These are phyloP conservation scores for Candida koratica DNA, from an alignment of 805 yeast species.

Conservation along the genomic window DNA sequence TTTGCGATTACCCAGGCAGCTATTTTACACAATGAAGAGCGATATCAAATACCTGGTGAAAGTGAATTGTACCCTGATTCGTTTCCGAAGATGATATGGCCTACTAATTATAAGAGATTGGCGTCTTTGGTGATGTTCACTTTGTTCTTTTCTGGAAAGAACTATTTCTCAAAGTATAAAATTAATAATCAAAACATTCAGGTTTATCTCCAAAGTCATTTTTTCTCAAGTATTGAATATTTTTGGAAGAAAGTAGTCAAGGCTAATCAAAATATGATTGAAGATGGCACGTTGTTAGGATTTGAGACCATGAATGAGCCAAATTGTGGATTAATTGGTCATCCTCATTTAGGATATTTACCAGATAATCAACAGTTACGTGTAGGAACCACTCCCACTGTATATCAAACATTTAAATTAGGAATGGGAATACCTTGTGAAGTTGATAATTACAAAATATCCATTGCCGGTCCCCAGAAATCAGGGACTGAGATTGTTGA, in stretches of 20 bases:
- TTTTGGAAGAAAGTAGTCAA: conserved; percentile 30
- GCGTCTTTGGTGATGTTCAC: conserved; percentile 83
- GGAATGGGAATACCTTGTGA: conserved; percentile 74
- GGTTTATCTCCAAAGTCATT: conserved; percentile 66
- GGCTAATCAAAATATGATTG: conserved; percentile 30
- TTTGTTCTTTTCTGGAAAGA: conserved; percentile 72
- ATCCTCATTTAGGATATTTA: conserved; percentile 46
- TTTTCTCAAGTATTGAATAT: conserved; percentile 46
- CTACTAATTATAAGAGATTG: conserved; percentile 75
- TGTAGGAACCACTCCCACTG: conserved; percentile 80
- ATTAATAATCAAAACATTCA: conserved; percentile 76
- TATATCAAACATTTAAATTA: conserved; percentile 63
- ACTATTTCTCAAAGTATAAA: conserved; percentile 70
- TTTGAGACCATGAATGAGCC: conserved; percentile 88
- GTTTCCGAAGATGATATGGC: conserved; percentile 89
- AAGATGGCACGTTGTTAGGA: conserved; percentile 59
- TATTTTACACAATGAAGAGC: conserved; percentile 55
- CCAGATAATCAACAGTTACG: conserved; percentile 65
- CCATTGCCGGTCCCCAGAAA: conserved; percentile 74
- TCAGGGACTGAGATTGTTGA: conserved; percentile 54
- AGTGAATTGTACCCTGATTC: conserved; percentile 22
- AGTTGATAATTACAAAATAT: conserved; percentile 66
- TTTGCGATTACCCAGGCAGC: conserved; percentile 78
- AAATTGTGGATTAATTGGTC: conserved; percentile 68
- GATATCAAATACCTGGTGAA: conserved; percentile 25